Conservation (phyloP, 2,329 filamentous ascomycete genomes). For the Scedosporium minutisporum region DNA sequence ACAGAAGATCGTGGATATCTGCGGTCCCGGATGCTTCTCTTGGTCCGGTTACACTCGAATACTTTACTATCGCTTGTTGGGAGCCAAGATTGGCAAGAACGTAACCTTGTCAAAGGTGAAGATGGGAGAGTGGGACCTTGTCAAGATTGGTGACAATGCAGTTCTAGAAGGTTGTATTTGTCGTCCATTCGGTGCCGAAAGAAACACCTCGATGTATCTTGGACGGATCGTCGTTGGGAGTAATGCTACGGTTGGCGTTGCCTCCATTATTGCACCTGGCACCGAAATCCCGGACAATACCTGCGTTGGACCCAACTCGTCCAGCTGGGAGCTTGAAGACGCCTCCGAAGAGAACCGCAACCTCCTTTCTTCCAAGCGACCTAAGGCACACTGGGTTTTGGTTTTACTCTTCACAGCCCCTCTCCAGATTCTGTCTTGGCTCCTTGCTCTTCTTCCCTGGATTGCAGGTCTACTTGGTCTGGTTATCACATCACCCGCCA, state of each 20-base stretch:
- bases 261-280: conserved; percentile 41
- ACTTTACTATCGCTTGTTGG: conserved; percentile 41
- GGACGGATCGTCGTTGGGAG: conserved; percentile 38
- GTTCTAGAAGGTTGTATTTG: conserved; percentile 36
- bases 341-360: conserved; percentile 37
- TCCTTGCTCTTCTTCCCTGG: conserved; percentile 36
- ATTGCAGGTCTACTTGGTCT: conserved; percentile 33
- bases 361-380: conserved; percentile 25
- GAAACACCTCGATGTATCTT: conserved; percentile 49
- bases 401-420: conserved; percentile 32
- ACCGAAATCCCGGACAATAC: conserved; percentile 35
- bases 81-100: conserved; percentile 40
- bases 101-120: conserved; percentile 35
- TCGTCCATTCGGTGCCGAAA: conserved; percentile 44
- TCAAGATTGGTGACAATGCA: conserved; percentile 42
- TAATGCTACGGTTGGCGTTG: conserved; percentile 35
- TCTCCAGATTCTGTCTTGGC: conserved; percentile 26
- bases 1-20: conserved; percentile 40
- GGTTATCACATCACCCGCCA: conserved; percentile 26
- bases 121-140: conserved; percentile 46
- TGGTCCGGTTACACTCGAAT: conserved; percentile 26
- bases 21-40: conserved; percentile 36
- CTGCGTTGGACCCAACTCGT: conserved; percentile 47
- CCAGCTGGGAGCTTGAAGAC: conserved; percentile 44
- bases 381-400: conserved; percentile 35